Conservation (phyloP, 352 stramenopile species). For the Phytopythium cucurbitacearum region DNA sequence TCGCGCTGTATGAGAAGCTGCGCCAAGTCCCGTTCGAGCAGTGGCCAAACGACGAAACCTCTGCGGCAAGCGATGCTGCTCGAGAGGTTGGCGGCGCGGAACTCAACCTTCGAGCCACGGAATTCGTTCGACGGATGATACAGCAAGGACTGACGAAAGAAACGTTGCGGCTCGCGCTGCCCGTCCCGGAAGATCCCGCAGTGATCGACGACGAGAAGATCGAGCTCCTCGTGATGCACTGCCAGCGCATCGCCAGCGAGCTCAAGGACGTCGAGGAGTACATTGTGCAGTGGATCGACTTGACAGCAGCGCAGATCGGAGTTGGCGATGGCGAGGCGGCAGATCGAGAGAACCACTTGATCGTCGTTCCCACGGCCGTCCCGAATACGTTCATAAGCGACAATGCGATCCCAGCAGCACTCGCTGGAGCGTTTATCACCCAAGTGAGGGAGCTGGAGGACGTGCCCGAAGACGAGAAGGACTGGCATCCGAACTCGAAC, state of each 20-base stretch:
- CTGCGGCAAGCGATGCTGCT: background rate
- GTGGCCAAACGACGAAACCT: conserved; percentile 7
- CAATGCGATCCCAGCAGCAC: conserved; percentile 11
- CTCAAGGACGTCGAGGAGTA: conserved; percentile 8
- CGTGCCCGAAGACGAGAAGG: conserved; percentile 30
- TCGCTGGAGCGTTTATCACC: conserved; percentile 22
- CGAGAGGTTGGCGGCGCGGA: conserved; percentile 1
- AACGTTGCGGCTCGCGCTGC: conserved; percentile 9
- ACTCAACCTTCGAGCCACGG: conserved; percentile 6
- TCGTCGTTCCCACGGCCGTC: conserved; percentile 24
- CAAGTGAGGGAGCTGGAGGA: conserved; percentile 19
- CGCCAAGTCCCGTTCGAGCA: conserved; percentile 9
- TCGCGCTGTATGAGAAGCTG: conserved; percentile 16
- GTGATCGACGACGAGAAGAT: conserved; percentile 8
- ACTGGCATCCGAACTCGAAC: conserved; percentile 51
- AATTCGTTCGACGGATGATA: conserved; percentile 10
- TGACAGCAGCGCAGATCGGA: conserved; percentile 2
- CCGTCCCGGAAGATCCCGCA: conserved; percentile 2
- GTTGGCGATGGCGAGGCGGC: background rate
- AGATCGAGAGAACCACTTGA: conserved; percentile 2
- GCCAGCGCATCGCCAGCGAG: conserved; percentile 12
- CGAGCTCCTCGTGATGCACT: conserved; percentile 13
- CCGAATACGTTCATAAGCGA: conserved; percentile 34
- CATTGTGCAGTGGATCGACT: conserved; percentile 9
- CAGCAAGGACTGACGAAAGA: conserved; percentile 5